Base-by-base conservation (phyloP, 768 basidiomycete species). In the Tylopilus subfusipes region DNA sequence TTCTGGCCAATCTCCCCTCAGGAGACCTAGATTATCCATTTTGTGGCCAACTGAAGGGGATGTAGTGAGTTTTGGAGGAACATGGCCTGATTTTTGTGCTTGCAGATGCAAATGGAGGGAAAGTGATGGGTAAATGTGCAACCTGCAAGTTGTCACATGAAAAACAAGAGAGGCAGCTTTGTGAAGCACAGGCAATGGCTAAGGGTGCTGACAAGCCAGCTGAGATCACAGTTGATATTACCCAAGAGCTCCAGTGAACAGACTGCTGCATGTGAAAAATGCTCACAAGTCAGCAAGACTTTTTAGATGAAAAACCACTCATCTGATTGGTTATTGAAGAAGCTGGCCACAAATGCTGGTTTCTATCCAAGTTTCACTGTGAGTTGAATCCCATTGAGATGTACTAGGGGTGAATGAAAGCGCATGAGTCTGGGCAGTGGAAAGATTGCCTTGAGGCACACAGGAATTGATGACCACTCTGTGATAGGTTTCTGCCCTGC, bases 271-370 rank as follows among this genome's bases (percentile, higher is more conserved):
- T 27, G 25, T 4, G 25, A 7, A 27, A 27, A 27, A 27, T 27
- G 19, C 8, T 40, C 4, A 19, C 3, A 11, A 19, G 4, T 19
- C 44, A 45, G n/a, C 29, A 29, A 19, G 44, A 45, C 7, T 45
- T 45, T 29, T 4, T 1, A 2, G 8, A 19, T 2, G 3, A 45
- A 30, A 45, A 29, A 4, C n/a, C 29, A 19, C n/a, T 45, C 2
- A 11, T 45, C 3, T 11, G 13, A 52, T 27, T 21, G 0, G 10
- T 59, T 3, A 65, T 68, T 43, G 58, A 58, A 36, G 45, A 43
- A 2, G 51, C 60, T 11, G 71, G 72, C 0, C 67, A 73, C 48
- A 16, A 50, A 21, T 68, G 66, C 22, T 55, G 68, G 5, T 74
- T 75, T 46, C 53, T 69, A 27, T n/a, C n/a, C n/a, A n/a, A n/a